Conservation (phyloP, 208 protist species). For the Acanthamoeba castellanii region DNA sequence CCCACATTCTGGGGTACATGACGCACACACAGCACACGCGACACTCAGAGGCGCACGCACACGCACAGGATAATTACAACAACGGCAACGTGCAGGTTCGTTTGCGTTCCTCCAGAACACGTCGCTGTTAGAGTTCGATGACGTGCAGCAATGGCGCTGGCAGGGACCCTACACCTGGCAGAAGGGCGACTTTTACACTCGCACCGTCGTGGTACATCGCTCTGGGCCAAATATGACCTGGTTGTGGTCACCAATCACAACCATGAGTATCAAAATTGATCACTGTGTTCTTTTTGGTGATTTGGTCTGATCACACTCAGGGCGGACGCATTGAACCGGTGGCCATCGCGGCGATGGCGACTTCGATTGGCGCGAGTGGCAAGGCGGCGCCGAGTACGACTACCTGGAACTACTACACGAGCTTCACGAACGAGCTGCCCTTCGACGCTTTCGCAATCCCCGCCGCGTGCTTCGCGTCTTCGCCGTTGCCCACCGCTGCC, state of each 20-base stretch:
- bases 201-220: neutral
- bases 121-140: neutral
- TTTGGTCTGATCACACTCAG: neutral
- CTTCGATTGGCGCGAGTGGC: neutral
- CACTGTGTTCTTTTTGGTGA: too few species aligned
- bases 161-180: constrained; percentile 14
- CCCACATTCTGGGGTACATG: neutral
- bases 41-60: neutral
- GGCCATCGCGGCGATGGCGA: neutral
- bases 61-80: too few species aligned
- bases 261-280: neutral
- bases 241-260: neutral
- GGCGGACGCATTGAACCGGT: neutral
- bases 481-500: too few species aligned
- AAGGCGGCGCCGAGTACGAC: neutral
- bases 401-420: constrained; percentile 14
- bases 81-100: neutral
- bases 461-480: neutral
- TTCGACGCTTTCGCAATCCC: neutral
- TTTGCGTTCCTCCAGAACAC: neutral
- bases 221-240: too few species aligned
- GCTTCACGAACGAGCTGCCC: neutral
- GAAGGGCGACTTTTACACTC: constrained; percentile 24
- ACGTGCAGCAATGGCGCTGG: constrained; percentile 8
- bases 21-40: neutral